These are phyloP conservation scores for Aspergillus indologenus DNA, from an alignment of 495 filamentous ascomycete species.

Conservation along the genomic window DNA sequence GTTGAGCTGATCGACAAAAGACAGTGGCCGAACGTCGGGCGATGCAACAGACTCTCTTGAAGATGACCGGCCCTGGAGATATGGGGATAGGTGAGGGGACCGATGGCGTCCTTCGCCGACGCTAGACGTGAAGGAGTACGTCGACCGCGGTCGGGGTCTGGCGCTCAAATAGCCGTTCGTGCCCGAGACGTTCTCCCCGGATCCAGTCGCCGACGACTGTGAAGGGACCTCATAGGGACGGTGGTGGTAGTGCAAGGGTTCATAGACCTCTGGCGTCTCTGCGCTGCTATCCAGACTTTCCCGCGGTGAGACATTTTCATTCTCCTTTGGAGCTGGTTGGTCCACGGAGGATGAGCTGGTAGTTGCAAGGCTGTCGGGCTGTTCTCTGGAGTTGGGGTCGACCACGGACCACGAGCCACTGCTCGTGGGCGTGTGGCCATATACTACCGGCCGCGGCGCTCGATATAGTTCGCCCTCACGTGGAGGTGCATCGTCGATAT, in stretches of 20 bases:
- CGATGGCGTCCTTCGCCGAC: slow-evolving; percentile 56
- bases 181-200: slow-evolving; percentile 21
- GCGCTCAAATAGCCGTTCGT: slow-evolving; percentile 58
- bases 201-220: slow-evolving; percentile 17
- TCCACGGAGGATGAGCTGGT: slow-evolving; percentile 29
- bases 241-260: slow-evolving; percentile 52
- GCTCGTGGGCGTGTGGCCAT: slow-evolving; percentile 37
- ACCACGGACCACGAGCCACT: slow-evolving; percentile 43
- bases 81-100: slow-evolving; percentile 50
- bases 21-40: slow-evolving; percentile 71
- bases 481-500: slow-evolving; percentile 41
- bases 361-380: slow-evolving; percentile 19
- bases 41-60: slow-evolving; percentile 62
- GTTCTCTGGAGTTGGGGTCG: slow-evolving; percentile 29
- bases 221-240: slow-evolving; percentile 32
- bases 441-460: slow-evolving; percentile 13
- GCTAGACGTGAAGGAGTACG: slow-evolving; percentile 71
- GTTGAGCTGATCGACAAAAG: slow-evolving; percentile 84
- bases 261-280: slow-evolving; percentile 35
- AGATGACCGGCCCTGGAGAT: slow-evolving; percentile 50
- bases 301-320: slow-evolving; percentile 35
- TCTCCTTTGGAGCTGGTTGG: slow-evolving; percentile 20
- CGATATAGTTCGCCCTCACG: slow-evolving; percentile 39
- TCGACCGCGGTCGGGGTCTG: slow-evolving; percentile 60
- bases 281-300: slow-evolving; percentile 41